Percentiles rank a stretch among this genome's conserved stretches.
Evolutionary conservation across 1,139 yeast species (phyloP).

Genomic region (Suhomyces taliae): DNA sequence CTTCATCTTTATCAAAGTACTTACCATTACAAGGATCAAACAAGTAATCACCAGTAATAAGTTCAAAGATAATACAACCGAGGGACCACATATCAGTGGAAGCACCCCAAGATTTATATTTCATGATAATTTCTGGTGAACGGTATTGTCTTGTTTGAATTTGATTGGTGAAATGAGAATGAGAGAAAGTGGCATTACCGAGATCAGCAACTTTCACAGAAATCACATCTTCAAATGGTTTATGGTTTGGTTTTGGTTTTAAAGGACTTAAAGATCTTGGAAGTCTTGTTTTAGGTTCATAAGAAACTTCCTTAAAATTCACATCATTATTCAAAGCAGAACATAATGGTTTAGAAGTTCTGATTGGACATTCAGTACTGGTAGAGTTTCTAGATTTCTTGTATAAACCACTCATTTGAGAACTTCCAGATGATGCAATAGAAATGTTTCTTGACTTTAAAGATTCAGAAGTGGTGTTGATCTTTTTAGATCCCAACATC

Average conservation of each 20-base stretch:
- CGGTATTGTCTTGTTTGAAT: constrained; percentile 87
- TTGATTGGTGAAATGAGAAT: constrained; percentile 75
- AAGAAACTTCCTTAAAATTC: constrained; percentile 20
- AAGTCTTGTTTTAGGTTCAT: constrained; percentile 4
- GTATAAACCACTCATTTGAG: constrained; percentile 16
- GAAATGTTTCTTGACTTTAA: constrained; percentile 8
- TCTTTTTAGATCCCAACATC: background rate
- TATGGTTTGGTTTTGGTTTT: constrained; percentile 1
- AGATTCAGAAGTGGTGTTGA: constrained; percentile 6
- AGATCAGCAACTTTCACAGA: constrained; percentile 73
- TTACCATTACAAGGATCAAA: constrained; percentile 77
- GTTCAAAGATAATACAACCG: constrained; percentile 79
- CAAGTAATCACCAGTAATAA: constrained; percentile 79
- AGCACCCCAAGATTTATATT: constrained; percentile 79
- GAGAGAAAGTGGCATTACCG: constrained; percentile 80
- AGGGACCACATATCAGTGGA: constrained; percentile 82
- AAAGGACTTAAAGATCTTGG: constrained; percentile 5
- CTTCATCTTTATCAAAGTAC: constrained; percentile 71
- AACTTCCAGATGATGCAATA: constrained; percentile 6
- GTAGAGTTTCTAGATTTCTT: constrained; percentile 26
- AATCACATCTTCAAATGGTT: constrained; percentile 7
- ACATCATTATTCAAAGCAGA: constrained; percentile 22
- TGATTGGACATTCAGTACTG: constrained; percentile 26
- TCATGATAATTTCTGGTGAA: constrained; percentile 70
- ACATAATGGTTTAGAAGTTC: constrained; percentile 33